phyloP scores from a whole-genome alignment of 768 basidiomycete species.

The Clavaria fumosa region DNA sequence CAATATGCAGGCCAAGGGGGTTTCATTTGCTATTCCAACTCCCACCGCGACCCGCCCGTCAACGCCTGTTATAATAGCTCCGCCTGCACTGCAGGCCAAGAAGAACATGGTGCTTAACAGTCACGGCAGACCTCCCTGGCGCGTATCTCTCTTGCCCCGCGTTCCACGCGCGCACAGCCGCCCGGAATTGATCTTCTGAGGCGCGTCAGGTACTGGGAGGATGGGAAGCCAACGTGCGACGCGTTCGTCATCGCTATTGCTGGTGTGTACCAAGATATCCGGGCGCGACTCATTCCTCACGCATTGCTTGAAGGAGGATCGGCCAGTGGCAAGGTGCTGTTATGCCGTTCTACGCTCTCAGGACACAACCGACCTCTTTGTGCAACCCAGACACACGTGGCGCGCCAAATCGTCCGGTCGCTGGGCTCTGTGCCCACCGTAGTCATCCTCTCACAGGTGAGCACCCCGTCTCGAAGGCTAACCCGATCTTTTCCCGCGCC shows the following conservation, averaged over 20 bases:
- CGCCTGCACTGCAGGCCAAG: conserved; percentile 25
- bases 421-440: conserved; percentile 79
- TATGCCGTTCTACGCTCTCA: neutral
- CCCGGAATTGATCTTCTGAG: neutral
- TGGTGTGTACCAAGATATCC: conserved; percentile 30
- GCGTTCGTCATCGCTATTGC: conserved; percentile 80
- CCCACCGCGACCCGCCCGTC: no score
- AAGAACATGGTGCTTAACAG: conserved; percentile 72
- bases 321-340: conserved; percentile 67
- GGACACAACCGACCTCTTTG: neutral
- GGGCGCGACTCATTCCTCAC: neutral
- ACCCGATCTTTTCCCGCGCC: neutral
- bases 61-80: no score
- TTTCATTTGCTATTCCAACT: no score
- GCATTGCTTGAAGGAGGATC: conserved; percentile 44
- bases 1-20: no score
- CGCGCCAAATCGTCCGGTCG: conserved; percentile 62
- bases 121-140: conserved; percentile 82
- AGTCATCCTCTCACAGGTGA: conserved; percentile 78
- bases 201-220: conserved; percentile 73
- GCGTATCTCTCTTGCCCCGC: no score
- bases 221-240: conserved; percentile 50
- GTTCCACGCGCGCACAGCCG: conserved; percentile 4
- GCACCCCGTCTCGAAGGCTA: conserved; percentile 7
- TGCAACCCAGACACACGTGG: conserved; percentile 58